These are phyloP conservation scores for Trifolium fragiferum DNA, from an alignment of 306 rosid genomes.

Conservation along the genomic window DNA sequence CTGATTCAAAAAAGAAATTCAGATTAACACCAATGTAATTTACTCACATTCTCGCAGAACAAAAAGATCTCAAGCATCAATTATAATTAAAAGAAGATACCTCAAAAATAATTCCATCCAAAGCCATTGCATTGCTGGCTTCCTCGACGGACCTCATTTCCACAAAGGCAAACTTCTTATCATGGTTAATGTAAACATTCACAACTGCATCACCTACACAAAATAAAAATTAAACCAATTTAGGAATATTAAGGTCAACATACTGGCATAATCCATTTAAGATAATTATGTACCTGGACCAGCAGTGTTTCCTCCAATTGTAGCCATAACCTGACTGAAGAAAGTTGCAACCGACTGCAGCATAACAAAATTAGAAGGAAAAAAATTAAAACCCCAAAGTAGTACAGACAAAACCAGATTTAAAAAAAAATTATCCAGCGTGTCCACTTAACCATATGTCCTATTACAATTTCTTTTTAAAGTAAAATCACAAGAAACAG, in stretches of 20 bases:
- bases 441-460: neutral
- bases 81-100: conserved; percentile 38
- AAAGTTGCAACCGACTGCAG: conserved; percentile 97
- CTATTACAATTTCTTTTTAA: neutral
- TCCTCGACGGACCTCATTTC: conserved; percentile 99
- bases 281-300: conserved; percentile 74
- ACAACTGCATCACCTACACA: conserved; percentile 95
- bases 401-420: conserved; percentile 3
- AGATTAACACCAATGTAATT: conserved; percentile 11
- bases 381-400: conserved; percentile 13
- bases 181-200: conserved; percentile 97
- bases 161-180: conserved; percentile 96
- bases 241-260: neutral
- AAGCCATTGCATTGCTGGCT: conserved; percentile 99
- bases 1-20: conserved; percentile 47
- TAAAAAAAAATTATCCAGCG: neutral
- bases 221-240: conserved; percentile 11
- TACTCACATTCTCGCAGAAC: neutral
- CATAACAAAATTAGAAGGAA: conserved; percentile 26
- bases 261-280: neutral
- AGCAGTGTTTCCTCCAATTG: conserved; percentile 98
- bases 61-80: neutral
- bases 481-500: neutral
- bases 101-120: conserved; percentile 99
- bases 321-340: conserved; percentile 98